A percentile compares a stretch with the other conserved stretches of the same genome.
These are phyloP conservation scores for Aurantiochytrium sp. DNA, from an alignment of 108 stramenopile species.

Conservation along the genomic window DNA sequence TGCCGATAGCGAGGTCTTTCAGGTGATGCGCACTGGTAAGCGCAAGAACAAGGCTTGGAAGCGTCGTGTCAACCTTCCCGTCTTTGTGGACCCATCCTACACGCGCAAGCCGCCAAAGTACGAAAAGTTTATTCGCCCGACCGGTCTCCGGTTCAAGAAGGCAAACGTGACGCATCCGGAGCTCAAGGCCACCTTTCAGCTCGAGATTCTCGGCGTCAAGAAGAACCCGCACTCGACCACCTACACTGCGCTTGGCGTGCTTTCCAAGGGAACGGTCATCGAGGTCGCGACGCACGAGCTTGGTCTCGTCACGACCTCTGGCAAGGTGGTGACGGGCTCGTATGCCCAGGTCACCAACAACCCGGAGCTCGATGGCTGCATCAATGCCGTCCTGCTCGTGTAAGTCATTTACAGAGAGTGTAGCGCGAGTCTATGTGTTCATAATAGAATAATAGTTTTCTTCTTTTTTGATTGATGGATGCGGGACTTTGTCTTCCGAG, in stretches of 20 bases:
- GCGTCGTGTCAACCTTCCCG: constrained; percentile 93
- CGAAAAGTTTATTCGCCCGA: constrained; percentile 97
- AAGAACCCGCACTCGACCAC: constrained; percentile 87
- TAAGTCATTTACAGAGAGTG: constrained; percentile 25
- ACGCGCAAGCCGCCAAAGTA: constrained; percentile 98
- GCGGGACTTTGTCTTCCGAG: too few relatives aligned
- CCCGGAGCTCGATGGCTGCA: constrained; percentile 84
- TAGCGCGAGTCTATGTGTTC: background rate
- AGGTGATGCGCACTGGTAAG: constrained; percentile 77
- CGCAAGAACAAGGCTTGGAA: constrained; percentile 95
- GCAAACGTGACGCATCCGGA: constrained; percentile 99
- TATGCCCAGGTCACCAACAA: constrained; percentile 99
- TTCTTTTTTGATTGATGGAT: too few relatives aligned
- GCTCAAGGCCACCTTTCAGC: constrained; percentile 92
- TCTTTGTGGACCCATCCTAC: constrained; percentile 92
- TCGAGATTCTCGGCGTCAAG: constrained; percentile 96
- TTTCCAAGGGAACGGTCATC: constrained; percentile 98
- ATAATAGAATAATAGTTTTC: background rate
- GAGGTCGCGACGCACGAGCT: constrained; percentile 96
- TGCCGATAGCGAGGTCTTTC: constrained; percentile 99
- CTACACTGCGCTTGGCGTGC: constrained; percentile 92
- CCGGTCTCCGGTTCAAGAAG: constrained; percentile 90
- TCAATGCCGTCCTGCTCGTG: constrained; percentile 78
- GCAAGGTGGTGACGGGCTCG: constrained; percentile 98
- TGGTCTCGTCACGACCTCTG: constrained; percentile 92